Evolutionary conservation across 441 rosid genomes (phyloP), one percentile per base, ranked within the genome.

Genomic region (Erodium chrysanthum): DNA sequence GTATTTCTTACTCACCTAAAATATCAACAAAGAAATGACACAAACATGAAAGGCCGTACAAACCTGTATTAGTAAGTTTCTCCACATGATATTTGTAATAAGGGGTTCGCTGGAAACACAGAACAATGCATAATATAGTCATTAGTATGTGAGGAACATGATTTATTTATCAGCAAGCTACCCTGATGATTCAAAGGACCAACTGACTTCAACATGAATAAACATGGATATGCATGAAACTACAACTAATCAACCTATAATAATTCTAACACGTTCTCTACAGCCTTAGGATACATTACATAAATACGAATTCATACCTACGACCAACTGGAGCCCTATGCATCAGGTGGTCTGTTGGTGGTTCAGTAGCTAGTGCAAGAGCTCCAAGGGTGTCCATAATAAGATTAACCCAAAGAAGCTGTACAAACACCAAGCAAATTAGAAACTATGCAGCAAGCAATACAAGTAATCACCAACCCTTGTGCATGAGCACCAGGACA

Each of bases 341-440:
- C 99, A 95, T 80, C 71, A 95, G 79, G 76, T 95, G 96, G 76
- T 95, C 96, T 0, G 88, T 90, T 14, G 99, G 99, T 67, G 97
- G 97, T 76, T 95, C 99, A 4, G 99, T 95, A 67, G 99, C 99
- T 73, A 95, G 75, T 64, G 99, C 99, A 71, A 95, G 74, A 18
- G 97, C 99, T 58, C 99, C 99, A 76, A 95, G 99, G 21, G 97
- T 95, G 78, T 95, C 99, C 99, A 95, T 90, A 68, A 95, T 95
- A 71, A 95, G 96, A 79, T 95, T 95, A 74, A 95, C 95, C 99
- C 99, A 95, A 8, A 95, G 92, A 74, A 95, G 97, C 99, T 95
- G 81, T 73, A 76, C n/a, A 10, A 23, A 66, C 50, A 71, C 18
- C 74, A 15, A 77, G 68, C 10, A 75, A 42, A 12, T 18, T 42